These are phyloP conservation scores for Apium graveolens DNA, from an alignment of 129 eudicot species.

Conservation along the genomic window DNA sequence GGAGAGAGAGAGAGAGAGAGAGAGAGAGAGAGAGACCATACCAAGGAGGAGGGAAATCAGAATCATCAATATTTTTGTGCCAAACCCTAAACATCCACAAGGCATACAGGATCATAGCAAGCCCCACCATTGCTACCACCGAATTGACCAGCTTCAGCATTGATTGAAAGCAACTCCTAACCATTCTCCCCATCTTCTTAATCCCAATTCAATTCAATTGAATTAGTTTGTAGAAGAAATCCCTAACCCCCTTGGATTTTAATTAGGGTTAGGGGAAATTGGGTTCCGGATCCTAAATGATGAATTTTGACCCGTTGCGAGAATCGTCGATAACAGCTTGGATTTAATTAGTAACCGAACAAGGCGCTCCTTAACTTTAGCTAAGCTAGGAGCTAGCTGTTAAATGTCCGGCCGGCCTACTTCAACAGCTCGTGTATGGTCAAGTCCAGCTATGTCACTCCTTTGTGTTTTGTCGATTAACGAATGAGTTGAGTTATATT, in stretches of 20 bases:
- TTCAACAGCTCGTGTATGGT: background rate
- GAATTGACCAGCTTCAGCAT: slow-evolving; percentile 73
- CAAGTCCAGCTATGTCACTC: no score
- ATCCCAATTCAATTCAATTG: background rate
- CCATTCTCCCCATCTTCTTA: slow-evolving; percentile 39
- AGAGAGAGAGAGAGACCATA: slow-evolving; percentile 1
- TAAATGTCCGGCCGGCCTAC: background rate
- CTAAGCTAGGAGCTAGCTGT: background rate
- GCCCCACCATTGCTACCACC: slow-evolving; percentile 56
- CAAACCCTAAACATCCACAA: slow-evolving; percentile 88
- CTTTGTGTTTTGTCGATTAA: no score
- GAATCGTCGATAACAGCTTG: background rate
- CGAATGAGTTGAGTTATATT: no score
- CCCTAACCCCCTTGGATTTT: background rate
- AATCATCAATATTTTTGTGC: slow-evolving; percentile 34
- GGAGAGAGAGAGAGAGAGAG: background rate
- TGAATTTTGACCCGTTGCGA: background rate
- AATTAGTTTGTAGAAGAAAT: background rate
- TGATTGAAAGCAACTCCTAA: slow-evolving; percentile 63
- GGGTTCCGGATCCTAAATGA: background rate
- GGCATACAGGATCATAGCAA: slow-evolving; percentile 59
- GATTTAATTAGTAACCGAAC: background rate
- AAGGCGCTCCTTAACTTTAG: background rate
- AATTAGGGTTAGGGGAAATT: background rate
- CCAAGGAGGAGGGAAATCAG: slow-evolving; percentile 59